Evolutionary conservation across 1,139 yeast genomes (phyloP).

Genomic region (Hyphopichia wangnamkhiaoensis): DNA sequence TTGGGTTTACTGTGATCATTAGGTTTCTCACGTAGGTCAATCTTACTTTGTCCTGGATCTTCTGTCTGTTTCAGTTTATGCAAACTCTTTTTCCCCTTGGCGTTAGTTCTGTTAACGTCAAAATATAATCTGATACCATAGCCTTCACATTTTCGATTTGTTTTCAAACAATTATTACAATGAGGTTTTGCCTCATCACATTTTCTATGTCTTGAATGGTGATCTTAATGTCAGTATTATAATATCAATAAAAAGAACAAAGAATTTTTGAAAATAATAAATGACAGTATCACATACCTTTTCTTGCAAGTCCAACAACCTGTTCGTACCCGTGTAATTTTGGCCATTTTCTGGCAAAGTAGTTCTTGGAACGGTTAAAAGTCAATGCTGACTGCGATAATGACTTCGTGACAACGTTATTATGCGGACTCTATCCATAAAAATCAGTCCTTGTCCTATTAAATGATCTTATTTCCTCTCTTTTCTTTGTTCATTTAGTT

Average conservation of each 20-base stretch:
- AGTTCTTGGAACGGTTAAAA: too few relatives aligned
- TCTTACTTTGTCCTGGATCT: background rate
- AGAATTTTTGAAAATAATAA: background rate
- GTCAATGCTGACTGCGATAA: too few relatives aligned
- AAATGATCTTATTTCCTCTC: too few relatives aligned
- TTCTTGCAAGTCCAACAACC: slow-evolving; percentile 54
- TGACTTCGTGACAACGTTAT: too few relatives aligned
- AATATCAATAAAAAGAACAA: background rate
- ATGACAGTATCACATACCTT: slow-evolving; percentile 22
- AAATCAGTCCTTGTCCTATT: too few relatives aligned
- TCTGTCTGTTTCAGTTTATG: background rate
- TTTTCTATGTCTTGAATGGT: slow-evolving; percentile 40
- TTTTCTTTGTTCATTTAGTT: too few relatives aligned
- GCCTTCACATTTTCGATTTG: slow-evolving; percentile 49
- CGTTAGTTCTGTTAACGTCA: slow-evolving; percentile 40
- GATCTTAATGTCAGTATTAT: slow-evolving; percentile 4
- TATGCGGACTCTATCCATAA: too few relatives aligned
- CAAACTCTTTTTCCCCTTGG: slow-evolving; percentile 9
- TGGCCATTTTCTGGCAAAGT: too few relatives aligned
- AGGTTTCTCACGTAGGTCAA: background rate
- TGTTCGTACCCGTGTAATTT: slow-evolving; percentile 48
- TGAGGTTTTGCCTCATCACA: slow-evolving; percentile 59
- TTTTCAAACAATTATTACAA: slow-evolving; percentile 51
- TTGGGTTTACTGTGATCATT: too few relatives aligned
- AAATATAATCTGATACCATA: slow-evolving; percentile 47